Evolutionary conservation across 1,284 basidiomycete genomes (phyloP).

Genomic region (Naganishia sp.): DNA sequence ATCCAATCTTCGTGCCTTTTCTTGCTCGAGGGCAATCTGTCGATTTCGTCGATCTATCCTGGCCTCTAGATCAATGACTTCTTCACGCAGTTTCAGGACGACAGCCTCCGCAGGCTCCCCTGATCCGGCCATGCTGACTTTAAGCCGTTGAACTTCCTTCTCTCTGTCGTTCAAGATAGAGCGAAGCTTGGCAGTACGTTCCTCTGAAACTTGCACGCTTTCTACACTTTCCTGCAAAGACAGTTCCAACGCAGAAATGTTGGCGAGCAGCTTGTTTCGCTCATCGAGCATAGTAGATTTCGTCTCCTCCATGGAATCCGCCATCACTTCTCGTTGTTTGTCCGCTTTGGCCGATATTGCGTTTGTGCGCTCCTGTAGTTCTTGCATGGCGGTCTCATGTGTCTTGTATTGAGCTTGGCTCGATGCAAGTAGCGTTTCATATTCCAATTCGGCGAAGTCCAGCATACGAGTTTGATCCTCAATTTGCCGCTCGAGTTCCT

Average conservation of each 20-base stretch:
- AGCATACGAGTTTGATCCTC: slow-evolving; percentile 27
- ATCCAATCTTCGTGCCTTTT: slow-evolving; percentile 29
- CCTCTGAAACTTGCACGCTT: slow-evolving; percentile 2
- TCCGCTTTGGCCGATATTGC: background rate
- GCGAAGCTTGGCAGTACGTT: slow-evolving; percentile 7
- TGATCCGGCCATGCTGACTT: slow-evolving; percentile 6
- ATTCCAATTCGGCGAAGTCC: slow-evolving; percentile 31
- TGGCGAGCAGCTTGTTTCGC: slow-evolving; percentile 6
- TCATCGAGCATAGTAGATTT: too few relatives aligned
- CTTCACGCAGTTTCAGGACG: slow-evolving; percentile 7
- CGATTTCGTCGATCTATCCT: slow-evolving; percentile 30
- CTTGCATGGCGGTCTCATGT: slow-evolving; percentile 2
- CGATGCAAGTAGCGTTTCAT: slow-evolving; percentile 17
- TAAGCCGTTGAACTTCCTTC: slow-evolving; percentile 17
- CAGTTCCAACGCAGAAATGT: slow-evolving; percentile 23
- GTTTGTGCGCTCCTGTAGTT: slow-evolving; percentile 5
- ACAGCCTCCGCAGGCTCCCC: slow-evolving; percentile 12
- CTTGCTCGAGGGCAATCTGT: slow-evolving; percentile 33
- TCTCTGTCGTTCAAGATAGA: slow-evolving; percentile 13
- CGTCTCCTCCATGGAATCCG: background rate
- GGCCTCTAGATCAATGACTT: slow-evolving; percentile 15
- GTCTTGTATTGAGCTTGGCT: background rate
- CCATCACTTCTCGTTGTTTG: background rate
- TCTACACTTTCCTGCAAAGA: slow-evolving; percentile 24
- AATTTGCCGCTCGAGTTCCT: slow-evolving; percentile 4